phyloP scores from a whole-genome alignment of 805 yeast genomes.

The Lachancea dasiensis region DNA sequence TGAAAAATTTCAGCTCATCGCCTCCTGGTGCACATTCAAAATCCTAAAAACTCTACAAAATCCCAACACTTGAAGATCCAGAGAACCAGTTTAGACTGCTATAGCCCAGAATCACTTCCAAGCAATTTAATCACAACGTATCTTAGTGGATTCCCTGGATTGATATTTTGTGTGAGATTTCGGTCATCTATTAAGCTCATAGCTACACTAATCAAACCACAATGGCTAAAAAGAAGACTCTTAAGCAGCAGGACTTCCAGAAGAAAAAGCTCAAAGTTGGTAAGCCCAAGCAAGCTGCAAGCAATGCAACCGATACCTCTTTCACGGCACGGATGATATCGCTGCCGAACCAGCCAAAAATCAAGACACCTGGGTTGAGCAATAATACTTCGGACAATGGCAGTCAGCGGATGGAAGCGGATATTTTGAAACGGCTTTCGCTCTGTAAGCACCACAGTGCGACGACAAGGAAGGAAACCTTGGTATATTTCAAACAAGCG shows the following conservation, averaged over 20 bases:
- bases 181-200: no score
- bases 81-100: no score
- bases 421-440: constrained; percentile 55
- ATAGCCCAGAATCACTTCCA: no score
- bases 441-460: constrained; percentile 69
- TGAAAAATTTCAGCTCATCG: constrained; percentile 15
- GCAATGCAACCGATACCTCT: constrained; percentile 79
- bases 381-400: constrained; percentile 9
- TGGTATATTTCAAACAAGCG: constrained; percentile 45
- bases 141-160: no score
- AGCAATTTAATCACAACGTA: no score
- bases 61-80: no score
- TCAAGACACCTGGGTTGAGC: constrained; percentile 9
- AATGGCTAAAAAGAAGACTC: constrained; percentile 37
- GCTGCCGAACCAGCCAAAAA: constrained; percentile 28
- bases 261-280: constrained; percentile 80
- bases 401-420: constrained; percentile 35
- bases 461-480: constrained; percentile 64
- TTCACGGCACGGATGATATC: constrained; percentile 56
- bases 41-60: no score
- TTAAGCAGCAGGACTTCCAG: constrained; percentile 44
- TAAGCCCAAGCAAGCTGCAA: constrained; percentile 63
- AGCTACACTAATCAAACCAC: neutral
- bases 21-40: constrained; percentile 5
- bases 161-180: no score